Percentiles rank a stretch among this genome's conserved stretches.
phyloP scores from a whole-genome alignment of 495 filamentous ascomycete genomes.

The Xylaria palmicola region DNA sequence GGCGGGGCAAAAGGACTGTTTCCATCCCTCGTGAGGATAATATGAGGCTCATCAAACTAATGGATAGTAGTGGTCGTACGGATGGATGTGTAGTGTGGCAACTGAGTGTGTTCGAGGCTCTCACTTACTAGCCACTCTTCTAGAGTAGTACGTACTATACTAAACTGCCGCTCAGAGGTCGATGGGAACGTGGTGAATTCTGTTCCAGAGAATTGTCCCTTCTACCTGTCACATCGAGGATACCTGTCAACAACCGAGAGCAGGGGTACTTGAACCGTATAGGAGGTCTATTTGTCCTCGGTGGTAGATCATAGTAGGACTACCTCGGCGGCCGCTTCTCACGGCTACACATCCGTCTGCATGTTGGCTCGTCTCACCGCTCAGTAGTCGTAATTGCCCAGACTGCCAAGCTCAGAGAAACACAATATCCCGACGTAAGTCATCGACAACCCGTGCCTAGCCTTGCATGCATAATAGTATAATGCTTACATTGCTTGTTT shows the following conservation, averaged over 20 bases:
- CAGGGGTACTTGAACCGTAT: not conserved
- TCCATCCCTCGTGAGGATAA: not conserved
- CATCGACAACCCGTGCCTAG: not conserved
- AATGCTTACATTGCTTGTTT: not conserved
- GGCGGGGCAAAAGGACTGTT: not conserved
- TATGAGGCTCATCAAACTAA: not conserved
- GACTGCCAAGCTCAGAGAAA: not conserved
- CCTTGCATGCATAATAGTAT: constrained; percentile 1
- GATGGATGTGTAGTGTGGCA: not conserved
- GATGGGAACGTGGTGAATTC: too few species aligned
- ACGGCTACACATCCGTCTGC: not conserved
- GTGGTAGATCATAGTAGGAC: too few species aligned
- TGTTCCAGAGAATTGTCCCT: too few species aligned
- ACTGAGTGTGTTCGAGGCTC: too few species aligned
- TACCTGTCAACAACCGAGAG: too few species aligned
- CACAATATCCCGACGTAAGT: not conserved
- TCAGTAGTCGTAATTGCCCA: not conserved
- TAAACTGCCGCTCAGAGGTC: too few species aligned
- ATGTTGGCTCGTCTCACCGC: constrained; percentile 5
- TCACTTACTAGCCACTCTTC: not conserved
- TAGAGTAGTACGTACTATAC: not conserved
- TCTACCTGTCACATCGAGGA: too few species aligned
- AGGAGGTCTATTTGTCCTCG: not conserved
- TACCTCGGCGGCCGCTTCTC: not conserved
- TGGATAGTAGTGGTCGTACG: not conserved